These are phyloP conservation scores for Candida argentea DNA, from an alignment of 805 yeast species.

Conservation along the genomic window DNA sequence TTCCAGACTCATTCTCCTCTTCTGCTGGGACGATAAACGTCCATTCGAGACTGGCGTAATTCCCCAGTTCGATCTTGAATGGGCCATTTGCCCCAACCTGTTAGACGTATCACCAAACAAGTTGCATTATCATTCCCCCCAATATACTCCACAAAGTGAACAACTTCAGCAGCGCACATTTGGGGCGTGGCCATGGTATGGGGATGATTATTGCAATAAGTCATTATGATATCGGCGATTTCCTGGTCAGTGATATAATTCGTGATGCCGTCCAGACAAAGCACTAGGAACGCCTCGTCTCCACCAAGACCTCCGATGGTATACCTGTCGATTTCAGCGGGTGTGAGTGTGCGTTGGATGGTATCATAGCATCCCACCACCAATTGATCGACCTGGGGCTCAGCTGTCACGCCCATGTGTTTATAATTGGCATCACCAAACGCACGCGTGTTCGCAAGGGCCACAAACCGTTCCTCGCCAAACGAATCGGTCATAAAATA, in stretches of 20 bases:
- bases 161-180: conserved; percentile 74
- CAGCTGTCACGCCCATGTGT: conserved; percentile 78
- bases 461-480: conserved; percentile 80
- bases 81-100: conserved; percentile 96
- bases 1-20: conserved; percentile 1
- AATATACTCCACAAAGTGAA: conserved; percentile 71
- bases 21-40: conserved; percentile 28
- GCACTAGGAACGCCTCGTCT: conserved; percentile 74
- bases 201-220: conserved; percentile 57
- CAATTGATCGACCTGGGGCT: conserved; percentile 74
- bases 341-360: conserved; percentile 26
- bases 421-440: conserved; percentile 86
- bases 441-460: conserved; percentile 84
- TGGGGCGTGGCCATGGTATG: conserved; percentile 70
- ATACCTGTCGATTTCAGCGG: conserved; percentile 22
- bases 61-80: conserved; percentile 73
- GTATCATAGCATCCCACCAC: conserved; percentile 48
- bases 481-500: conserved; percentile 78
- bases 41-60: conserved; percentile 61
- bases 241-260: conserved; percentile 81
- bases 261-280: conserved; percentile 84
- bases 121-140: conserved; percentile 98
- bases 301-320: conserved; percentile 55
- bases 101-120: conserved; percentile 65
- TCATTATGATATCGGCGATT: conserved; percentile 72